A percentile compares a stretch with the other conserved stretches of the same genome.
Evolutionary conservation across 2,329 filamentous ascomycete genomes (phyloP).

Genomic region (Metarhizium anisopliae): DNA sequence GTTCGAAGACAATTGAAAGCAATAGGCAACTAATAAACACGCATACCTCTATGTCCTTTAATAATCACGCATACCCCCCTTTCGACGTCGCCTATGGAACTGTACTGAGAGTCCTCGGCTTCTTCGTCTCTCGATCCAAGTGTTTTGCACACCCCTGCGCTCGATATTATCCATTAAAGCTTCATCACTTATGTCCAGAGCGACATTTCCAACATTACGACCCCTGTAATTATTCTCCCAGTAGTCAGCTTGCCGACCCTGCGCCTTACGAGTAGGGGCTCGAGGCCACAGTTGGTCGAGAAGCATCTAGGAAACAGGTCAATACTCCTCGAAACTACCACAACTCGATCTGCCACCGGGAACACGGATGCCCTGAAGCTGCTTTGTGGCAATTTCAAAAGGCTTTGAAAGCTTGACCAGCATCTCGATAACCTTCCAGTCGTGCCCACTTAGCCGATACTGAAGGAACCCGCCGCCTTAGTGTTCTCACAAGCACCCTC

Average conservation of each 20-base stretch:
- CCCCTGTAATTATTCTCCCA: no score
- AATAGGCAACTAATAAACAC: no score
- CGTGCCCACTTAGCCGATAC: not conserved
- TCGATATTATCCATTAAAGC: not conserved
- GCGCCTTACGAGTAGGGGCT: no score
- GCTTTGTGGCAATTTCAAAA: conserved; percentile 3
- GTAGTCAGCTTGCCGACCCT: no score
- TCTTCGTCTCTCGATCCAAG: no score
- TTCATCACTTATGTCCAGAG: no score
- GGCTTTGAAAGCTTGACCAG: conserved; percentile 1
- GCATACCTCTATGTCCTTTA: no score
- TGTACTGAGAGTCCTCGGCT: no score
- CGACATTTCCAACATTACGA: no score
- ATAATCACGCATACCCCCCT: no score
- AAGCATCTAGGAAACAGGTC: conserved; percentile 3
- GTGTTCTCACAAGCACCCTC: not conserved
- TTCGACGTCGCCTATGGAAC: no score
- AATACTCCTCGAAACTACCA: conserved; percentile 3
- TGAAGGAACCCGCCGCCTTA: not conserved
- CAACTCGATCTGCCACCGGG: conserved; percentile 1
- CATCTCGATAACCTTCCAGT: conserved; percentile 2
- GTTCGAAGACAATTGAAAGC: no score
- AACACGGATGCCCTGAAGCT: conserved; percentile 2
- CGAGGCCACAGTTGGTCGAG: not conserved
- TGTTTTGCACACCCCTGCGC: not conserved